Base-by-base conservation (phyloP, 2,329 filamentous ascomycete genomes). In the Aspergillus neotritici region DNA sequence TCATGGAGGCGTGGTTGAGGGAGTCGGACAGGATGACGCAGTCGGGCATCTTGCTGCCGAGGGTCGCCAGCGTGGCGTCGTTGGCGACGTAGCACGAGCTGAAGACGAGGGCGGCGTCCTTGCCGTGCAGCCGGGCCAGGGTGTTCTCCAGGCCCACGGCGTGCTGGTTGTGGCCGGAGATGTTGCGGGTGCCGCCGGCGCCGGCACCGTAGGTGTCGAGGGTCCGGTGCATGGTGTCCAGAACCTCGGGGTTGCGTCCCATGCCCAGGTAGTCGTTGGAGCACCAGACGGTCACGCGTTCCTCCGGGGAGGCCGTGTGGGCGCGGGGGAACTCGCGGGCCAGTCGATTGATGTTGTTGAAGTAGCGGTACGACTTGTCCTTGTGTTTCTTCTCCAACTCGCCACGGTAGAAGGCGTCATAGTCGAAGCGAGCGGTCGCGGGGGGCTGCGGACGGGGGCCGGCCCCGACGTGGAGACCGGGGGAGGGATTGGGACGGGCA, bases 321-420 rank as follows among this genome's bases (percentile, higher is more conserved):
- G 93, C 93, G 52, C 86, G 87, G 25, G 93, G 93, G 51, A 98
- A 98, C 53, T 97, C 88, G 72, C 93, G 87, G 54, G 93, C 93
- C 48, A 98, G 78, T 30, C 93, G 89, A 64, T 98, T 98, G 81
- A 98, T 98, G 76, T 98, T 98, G 78, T 98, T 98, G 77, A 98
- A 98, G 75, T 97, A 97, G 63, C 93, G 87, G 75, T 98, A 98
- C 40, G 90, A 96, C 75, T 96, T 97, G 78, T 98, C 93, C 77
- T 94, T 90, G 78, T 95, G 93, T 75, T 98, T 98, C 80, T 96
- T 97, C 58, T 96, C 88, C 55, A 98, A 72, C 68, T 98, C 91
- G 49, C 74, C 74, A 53, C 83, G 73, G 72, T 97, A 98, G 70
- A 96, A 98, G 36, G 68, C 79, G 60, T 95, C 83, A 62, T 98